These are phyloP conservation scores for Pistacia vera DNA, from an alignment of 345 rosid genomes.

Conservation along the genomic window DNA sequence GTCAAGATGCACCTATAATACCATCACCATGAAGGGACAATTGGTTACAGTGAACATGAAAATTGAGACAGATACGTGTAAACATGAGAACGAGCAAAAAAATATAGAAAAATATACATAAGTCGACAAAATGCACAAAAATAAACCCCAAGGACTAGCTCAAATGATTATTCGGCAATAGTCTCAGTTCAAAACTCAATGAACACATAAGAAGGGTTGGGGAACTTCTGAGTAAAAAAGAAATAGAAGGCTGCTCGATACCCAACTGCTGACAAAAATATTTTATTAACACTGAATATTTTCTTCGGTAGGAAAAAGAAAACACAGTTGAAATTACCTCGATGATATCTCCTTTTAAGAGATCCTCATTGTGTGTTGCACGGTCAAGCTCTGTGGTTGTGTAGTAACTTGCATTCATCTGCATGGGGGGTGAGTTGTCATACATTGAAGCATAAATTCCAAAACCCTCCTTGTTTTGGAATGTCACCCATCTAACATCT, in stretches of 20 bases:
- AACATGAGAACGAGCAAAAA: neutral
- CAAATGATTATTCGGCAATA: too few species aligned
- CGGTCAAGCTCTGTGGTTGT: constrained; percentile 66
- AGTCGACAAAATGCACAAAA: too few species aligned
- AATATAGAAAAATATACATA: neutral
- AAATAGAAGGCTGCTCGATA: neutral
- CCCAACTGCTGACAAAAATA: neutral
- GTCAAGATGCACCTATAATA: constrained; percentile 86
- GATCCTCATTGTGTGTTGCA: constrained; percentile 77
- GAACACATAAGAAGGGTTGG: too few species aligned
- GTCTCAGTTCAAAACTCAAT: too few species aligned
- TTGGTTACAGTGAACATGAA: neutral
- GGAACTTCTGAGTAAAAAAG: neutral
- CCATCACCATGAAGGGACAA: neutral
- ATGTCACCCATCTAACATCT: constrained; percentile 94
- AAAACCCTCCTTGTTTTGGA: constrained; percentile 62
- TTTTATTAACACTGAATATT: neutral
- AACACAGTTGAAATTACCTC: constrained; percentile 51
- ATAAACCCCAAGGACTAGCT: too few species aligned
- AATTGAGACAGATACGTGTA: neutral
- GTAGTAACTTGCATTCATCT: constrained; percentile 90
- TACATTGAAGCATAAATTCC: constrained; percentile 86
- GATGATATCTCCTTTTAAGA: constrained; percentile 61
- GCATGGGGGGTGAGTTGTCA: constrained; percentile 83
- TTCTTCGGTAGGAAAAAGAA: neutral